Percentiles rank a stretch among this genome's conserved stretches.
Conservation (phyloP, 495 filamentous ascomycete genomes). For the Penicillium samsonianum region DNA sequence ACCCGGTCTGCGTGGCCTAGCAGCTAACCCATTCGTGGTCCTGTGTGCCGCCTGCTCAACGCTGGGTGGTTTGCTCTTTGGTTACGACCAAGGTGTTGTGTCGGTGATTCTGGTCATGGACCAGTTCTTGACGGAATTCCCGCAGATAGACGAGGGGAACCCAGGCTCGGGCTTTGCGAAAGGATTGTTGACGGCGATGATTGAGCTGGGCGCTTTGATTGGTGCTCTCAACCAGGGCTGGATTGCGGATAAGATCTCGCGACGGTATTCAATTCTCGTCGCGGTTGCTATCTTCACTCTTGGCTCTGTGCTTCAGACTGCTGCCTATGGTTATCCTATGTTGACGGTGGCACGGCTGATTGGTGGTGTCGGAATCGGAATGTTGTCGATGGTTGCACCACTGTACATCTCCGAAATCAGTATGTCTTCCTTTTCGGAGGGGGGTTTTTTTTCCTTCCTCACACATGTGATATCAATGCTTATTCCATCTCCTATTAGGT, state of each 20-base stretch:
- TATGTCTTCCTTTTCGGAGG: conserved; percentile 16
- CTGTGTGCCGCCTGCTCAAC: conserved; percentile 57
- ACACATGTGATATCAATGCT: neutral
- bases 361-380: conserved; percentile 62
- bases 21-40: conserved; percentile 51
- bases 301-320: conserved; percentile 58
- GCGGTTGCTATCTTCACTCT: conserved; percentile 57
- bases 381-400: conserved; percentile 55
- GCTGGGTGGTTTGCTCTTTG: conserved; percentile 58
- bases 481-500: conserved; percentile 21
- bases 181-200: conserved; percentile 61
- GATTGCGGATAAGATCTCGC: conserved; percentile 59
- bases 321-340: conserved; percentile 57
- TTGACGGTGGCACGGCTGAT: conserved; percentile 59
- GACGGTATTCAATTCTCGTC: conserved; percentile 58
- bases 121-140: conserved; percentile 55
- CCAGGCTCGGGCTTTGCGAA: conserved; percentile 58
- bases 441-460: neutral
- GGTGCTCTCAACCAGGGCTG: conserved; percentile 60
- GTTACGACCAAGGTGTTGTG: conserved; percentile 60
- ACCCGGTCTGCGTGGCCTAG: conserved; percentile 48
- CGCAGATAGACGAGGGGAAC: conserved; percentile 40
- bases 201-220: conserved; percentile 57
- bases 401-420: conserved; percentile 60
- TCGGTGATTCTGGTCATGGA: conserved; percentile 59